Conservation (phyloP, 106 monocot genomes). For the Allium cepa region DNA sequence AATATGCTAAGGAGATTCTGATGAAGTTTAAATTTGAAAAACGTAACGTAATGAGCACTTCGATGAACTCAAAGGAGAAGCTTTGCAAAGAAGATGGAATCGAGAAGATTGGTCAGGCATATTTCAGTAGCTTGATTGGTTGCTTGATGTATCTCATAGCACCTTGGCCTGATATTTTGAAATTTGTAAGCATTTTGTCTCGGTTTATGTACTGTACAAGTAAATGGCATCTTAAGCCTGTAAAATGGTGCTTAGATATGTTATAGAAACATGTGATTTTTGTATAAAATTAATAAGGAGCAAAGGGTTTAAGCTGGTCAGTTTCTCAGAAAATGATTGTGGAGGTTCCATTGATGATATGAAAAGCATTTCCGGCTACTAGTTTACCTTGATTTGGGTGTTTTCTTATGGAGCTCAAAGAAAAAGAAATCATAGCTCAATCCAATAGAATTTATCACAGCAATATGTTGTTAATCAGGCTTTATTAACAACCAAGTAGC, state of each 20-base stretch:
- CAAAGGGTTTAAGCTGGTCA: not conserved
- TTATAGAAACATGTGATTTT: constrained; percentile 3
- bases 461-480: not conserved
- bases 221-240: constrained; percentile 4
- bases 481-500: not conserved
- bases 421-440: not conserved
- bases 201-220: constrained; percentile 3
- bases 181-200: not conserved
- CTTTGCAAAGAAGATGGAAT: not conserved
- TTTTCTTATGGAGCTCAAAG: not conserved
- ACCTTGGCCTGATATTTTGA: not conserved
- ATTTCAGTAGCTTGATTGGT: constrained; percentile 5
- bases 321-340: not conserved
- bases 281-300: constrained; percentile 2
- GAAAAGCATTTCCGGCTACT: not conserved
- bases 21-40: constrained; percentile 2
- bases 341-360: too few relatives aligned
- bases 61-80: constrained; percentile 4
- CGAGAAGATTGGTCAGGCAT: constrained; percentile 4
- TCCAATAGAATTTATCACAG: not conserved
- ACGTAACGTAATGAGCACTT: not conserved
- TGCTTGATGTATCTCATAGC: constrained; percentile 11
- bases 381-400: not conserved
- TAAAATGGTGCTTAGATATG: constrained; percentile 4
- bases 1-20: constrained; percentile 2